Evolutionary conservation across 2,329 filamentous ascomycete species (phyloP).

Genomic region (Corynespora cassiicola): DNA sequence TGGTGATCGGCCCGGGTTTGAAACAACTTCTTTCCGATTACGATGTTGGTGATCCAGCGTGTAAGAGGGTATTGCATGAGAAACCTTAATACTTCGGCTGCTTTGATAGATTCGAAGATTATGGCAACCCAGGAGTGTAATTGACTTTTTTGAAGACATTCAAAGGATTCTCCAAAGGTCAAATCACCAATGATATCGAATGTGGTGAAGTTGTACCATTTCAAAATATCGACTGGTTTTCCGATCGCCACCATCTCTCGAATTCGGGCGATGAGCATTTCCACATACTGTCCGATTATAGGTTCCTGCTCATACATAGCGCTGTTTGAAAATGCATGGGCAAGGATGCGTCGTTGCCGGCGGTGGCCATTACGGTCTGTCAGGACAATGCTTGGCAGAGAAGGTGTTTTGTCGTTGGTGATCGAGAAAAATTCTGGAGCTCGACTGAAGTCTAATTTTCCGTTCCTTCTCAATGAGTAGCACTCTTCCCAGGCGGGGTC

Average conservation of each 20-base stretch:
- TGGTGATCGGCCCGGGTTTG: constrained; percentile 9
- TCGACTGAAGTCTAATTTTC: too few relatives aligned
- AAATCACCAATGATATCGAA: constrained; percentile 53
- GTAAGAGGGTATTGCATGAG: not conserved
- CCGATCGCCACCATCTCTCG: not conserved
- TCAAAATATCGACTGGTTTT: constrained; percentile 4
- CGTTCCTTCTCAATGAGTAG: too few relatives aligned
- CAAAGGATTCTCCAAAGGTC: constrained; percentile 48
- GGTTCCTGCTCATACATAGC: constrained; percentile 43
- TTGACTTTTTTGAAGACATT: constrained; percentile 34
- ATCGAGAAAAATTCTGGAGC: too few relatives aligned
- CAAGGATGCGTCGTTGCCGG: constrained; percentile 32
- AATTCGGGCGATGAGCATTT: constrained; percentile 36
- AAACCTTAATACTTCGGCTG: not conserved
- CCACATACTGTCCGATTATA: constrained; percentile 40
- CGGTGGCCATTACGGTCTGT: too few relatives aligned
- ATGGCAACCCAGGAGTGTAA: constrained; percentile 42
- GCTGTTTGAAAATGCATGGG: constrained; percentile 45
- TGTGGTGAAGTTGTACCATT: constrained; percentile 44
- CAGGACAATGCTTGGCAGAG: too few relatives aligned
- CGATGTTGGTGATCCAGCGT: constrained; percentile 2
- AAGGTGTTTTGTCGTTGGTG: too few relatives aligned
- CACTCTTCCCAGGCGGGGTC: too few relatives aligned
- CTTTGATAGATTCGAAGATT: not conserved
- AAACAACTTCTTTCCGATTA: constrained; percentile 10